Evolutionary conservation across 768 basidiomycete genomes (phyloP).

Genomic region (Arthromyces matolae): DNA sequence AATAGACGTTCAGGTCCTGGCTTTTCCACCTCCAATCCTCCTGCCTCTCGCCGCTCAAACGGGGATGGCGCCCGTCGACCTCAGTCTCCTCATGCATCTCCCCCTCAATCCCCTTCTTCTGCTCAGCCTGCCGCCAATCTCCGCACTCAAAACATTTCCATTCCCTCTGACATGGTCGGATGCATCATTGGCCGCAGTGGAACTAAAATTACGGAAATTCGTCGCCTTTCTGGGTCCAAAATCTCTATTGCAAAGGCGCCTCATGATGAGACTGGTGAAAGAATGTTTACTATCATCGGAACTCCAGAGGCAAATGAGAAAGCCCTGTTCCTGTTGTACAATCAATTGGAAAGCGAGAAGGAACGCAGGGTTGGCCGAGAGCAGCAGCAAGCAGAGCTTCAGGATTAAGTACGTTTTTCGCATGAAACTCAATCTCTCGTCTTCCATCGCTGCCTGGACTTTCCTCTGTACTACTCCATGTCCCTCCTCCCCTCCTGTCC

Average conservation of each 20-base stretch:
- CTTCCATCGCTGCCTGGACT: constrained; percentile 3
- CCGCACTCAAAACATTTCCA: constrained; percentile 98
- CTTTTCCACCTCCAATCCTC: constrained; percentile 40
- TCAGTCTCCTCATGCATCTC: constrained; percentile 46
- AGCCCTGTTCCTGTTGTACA: constrained; percentile 94
- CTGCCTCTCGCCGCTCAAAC: constrained; percentile 57
- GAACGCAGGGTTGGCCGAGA: constrained; percentile 87
- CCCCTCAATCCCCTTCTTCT: constrained; percentile 46
- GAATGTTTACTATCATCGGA: constrained; percentile 99
- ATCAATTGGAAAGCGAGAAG: constrained; percentile 95
- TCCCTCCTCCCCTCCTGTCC: constrained; percentile 14
- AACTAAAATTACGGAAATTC: constrained; percentile 98
- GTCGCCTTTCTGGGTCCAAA: constrained; percentile 94
- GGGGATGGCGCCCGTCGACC: constrained; percentile 52
- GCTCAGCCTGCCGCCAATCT: constrained; percentile 71
- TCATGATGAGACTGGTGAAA: constrained; percentile 98
- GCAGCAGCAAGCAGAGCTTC: constrained; percentile 67
- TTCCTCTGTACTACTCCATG: constrained; percentile 13
- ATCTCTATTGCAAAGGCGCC: constrained; percentile 98
- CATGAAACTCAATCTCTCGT: not conserved
- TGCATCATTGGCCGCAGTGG: constrained; percentile 96
- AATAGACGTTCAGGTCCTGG: constrained; percentile 52
- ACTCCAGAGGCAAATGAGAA: constrained; percentile 97
- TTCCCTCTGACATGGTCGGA: constrained; percentile 98
- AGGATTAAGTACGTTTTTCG: constrained; percentile 34